A percentile compares a stretch with the other conserved stretches of the same genome.
Evolutionary conservation across 2,329 filamentous ascomycete species (phyloP).

Genomic region (Penicillium nordicum): DNA sequence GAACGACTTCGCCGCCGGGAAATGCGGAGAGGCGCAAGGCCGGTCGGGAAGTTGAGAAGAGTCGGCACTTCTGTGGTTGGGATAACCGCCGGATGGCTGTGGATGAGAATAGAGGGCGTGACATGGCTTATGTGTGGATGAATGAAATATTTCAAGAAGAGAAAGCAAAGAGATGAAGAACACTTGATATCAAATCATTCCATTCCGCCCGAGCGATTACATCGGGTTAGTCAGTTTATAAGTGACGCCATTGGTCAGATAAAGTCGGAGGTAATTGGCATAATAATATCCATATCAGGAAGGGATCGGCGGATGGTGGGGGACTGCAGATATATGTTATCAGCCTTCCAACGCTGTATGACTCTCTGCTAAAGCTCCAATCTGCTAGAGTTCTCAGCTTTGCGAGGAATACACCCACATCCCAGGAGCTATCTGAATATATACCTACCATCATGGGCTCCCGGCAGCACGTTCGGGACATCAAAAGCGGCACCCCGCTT

Average conservation of each 20-base stretch:
- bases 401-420: neutral
- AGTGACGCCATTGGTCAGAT: slow-evolving; percentile 30
- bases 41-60: slow-evolving; percentile 24
- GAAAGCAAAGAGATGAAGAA: neutral
- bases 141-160: neutral
- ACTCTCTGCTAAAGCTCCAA: neutral
- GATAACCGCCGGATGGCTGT: slow-evolving; percentile 24
- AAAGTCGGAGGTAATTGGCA: slow-evolving; percentile 25
- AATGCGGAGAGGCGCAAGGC: slow-evolving; percentile 30
- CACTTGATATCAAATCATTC: slow-evolving; percentile 25
- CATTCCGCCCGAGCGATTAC: slow-evolving; percentile 12
- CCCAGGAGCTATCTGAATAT: neutral
- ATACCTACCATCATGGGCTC: slow-evolving; percentile 26
- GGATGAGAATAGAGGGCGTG: slow-evolving; percentile 27
- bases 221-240: slow-evolving; percentile 30
- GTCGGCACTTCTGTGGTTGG: slow-evolving; percentile 16
- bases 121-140: slow-evolving; percentile 25
- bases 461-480: slow-evolving; percentile 25
- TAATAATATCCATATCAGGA: slow-evolving; percentile 18
- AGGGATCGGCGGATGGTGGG: slow-evolving; percentile 16
- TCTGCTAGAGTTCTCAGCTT: neutral
- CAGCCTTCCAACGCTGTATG: neutral
- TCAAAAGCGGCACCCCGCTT: slow-evolving; percentile 29
- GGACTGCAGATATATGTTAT: slow-evolving; percentile 2
- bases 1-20: slow-evolving; percentile 22